phyloP scores from a whole-genome alignment of 495 filamentous ascomycete genomes.

The Copromyces sp. region DNA sequence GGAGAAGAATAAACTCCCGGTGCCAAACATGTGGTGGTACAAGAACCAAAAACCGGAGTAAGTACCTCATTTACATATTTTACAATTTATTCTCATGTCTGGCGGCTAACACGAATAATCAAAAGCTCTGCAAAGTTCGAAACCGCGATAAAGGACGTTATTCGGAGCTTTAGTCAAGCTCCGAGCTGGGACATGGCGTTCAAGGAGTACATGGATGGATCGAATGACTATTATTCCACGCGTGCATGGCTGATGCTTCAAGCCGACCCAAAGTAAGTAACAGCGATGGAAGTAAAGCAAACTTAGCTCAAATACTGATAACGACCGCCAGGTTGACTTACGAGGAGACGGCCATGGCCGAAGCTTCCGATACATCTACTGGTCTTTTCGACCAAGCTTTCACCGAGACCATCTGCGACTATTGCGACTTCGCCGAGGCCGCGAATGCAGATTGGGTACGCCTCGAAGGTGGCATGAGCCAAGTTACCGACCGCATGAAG shows the following conservation, averaged over 20 bases:
- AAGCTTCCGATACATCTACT: constrained; percentile 12
- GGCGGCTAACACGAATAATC: too few species aligned
- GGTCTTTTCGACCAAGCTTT: constrained; percentile 28
- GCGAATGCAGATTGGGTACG: neutral
- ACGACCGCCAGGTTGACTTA: neutral
- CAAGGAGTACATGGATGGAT: neutral
- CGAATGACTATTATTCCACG: constrained; percentile 4
- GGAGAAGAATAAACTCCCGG: neutral
- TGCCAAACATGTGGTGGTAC: neutral
- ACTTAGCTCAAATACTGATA: neutral
- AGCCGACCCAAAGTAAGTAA: neutral
- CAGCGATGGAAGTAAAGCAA: neutral
- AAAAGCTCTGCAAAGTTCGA: neutral
- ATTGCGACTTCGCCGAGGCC: constrained; percentile 18
- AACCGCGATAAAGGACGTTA: neutral
- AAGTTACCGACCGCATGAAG: neutral
- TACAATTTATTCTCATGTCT: too few species aligned
- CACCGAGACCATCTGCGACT: constrained; percentile 25
- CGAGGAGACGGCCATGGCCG: constrained; percentile 1
- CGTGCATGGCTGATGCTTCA: constrained; percentile 5
- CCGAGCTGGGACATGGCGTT: neutral
- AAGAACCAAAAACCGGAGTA: neutral
- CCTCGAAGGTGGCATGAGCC: constrained; percentile 2
- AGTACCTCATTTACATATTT: neutral
- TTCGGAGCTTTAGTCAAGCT: neutral